A percentile compares a stretch with the other conserved stretches of the same genome.
phyloP scores from a whole-genome alignment of 1,284 basidiomycete genomes.

The Ganoderma multipileum region DNA sequence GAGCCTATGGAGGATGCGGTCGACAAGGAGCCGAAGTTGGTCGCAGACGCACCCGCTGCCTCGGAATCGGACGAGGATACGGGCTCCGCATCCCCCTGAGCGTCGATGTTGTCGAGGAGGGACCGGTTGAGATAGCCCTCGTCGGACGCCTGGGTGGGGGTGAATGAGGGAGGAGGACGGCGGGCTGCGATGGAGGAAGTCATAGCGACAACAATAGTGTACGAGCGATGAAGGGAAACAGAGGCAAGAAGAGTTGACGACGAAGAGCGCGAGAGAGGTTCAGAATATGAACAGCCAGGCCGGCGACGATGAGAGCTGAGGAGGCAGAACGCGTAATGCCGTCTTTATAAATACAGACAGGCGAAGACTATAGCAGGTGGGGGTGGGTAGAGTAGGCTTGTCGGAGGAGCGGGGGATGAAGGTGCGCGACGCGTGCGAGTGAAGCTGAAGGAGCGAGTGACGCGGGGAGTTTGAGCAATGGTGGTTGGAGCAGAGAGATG shows the following conservation, averaged over 20 bases:
- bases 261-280: slow-evolving; percentile 37
- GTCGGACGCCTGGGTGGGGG: slow-evolving; percentile 56
- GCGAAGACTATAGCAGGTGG: slow-evolving; percentile 37
- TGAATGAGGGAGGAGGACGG: slow-evolving; percentile 42
- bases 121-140: slow-evolving; percentile 86
- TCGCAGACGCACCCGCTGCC: slow-evolving; percentile 50
- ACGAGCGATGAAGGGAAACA: slow-evolving; percentile 26
- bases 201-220: slow-evolving; percentile 50
- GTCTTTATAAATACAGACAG: slow-evolving; percentile 43
- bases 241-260: slow-evolving; percentile 33
- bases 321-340: slow-evolving; percentile 35
- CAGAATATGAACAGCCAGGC: slow-evolving; percentile 45
- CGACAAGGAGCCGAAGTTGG: slow-evolving; percentile 52
- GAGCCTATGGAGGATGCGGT: slow-evolving; percentile 58
- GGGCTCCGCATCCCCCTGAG: slow-evolving; percentile 80
- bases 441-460: slow-evolving; percentile 31
- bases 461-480: slow-evolving; percentile 30
- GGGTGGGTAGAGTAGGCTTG: slow-evolving; percentile 39
- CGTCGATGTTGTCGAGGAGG: slow-evolving; percentile 79
- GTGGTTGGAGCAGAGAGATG: slow-evolving; percentile 25
- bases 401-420: slow-evolving; percentile 31
- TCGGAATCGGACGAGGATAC: slow-evolving; percentile 60
- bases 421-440: slow-evolving; percentile 44
- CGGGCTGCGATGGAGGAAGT: slow-evolving; percentile 58
- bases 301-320: slow-evolving; percentile 38